These are phyloP conservation scores for Aurinia saxatilis DNA, from an alignment of 345 rosid species.

Conservation along the genomic window DNA sequence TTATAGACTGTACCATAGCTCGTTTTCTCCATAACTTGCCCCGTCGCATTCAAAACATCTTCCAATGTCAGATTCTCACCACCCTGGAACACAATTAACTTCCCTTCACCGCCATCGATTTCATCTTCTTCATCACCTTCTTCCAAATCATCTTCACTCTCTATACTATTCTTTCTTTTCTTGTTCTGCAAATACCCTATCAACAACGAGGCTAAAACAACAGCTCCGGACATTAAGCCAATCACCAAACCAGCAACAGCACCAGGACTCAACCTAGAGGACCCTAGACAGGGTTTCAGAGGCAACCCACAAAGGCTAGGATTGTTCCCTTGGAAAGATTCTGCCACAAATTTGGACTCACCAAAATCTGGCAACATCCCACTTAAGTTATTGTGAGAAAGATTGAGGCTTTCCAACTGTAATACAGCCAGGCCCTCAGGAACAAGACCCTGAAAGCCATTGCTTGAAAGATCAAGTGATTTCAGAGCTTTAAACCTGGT, in stretches of 20 bases:
- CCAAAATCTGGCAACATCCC: conserved; percentile 69
- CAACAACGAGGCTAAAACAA: conserved; percentile 72
- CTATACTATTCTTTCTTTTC: conserved; percentile 52
- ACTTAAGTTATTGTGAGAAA: conserved; percentile 85
- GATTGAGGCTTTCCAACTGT: conserved; percentile 61
- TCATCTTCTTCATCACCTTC: conserved; percentile 59
- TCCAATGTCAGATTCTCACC: conserved; percentile 91
- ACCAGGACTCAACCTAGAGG: conserved; percentile 66
- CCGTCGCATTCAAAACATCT: conserved; percentile 95
- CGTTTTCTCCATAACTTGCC: conserved; percentile 95
- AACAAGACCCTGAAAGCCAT: conserved; percentile 59
- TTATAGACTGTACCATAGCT: conserved; percentile 89
- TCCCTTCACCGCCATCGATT: conserved; percentile 51
- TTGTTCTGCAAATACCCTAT: conserved; percentile 88
- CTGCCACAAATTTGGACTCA: conserved; percentile 54
- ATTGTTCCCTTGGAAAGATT: conserved; percentile 71
- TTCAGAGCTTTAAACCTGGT: conserved; percentile 53
- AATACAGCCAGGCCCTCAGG: conserved; percentile 51
- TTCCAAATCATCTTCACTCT: conserved; percentile 68
- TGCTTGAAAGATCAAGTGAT: conserved; percentile 79
- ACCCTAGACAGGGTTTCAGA: conserved; percentile 51
- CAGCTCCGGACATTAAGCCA: conserved; percentile 84
- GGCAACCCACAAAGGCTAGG: conserved; percentile 86
- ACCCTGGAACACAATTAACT: conserved; percentile 85
- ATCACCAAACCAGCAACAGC: conserved; percentile 95